Evolutionary conservation across 139 green algal species (phyloP).

Genomic region (Volvox africanus): DNA sequence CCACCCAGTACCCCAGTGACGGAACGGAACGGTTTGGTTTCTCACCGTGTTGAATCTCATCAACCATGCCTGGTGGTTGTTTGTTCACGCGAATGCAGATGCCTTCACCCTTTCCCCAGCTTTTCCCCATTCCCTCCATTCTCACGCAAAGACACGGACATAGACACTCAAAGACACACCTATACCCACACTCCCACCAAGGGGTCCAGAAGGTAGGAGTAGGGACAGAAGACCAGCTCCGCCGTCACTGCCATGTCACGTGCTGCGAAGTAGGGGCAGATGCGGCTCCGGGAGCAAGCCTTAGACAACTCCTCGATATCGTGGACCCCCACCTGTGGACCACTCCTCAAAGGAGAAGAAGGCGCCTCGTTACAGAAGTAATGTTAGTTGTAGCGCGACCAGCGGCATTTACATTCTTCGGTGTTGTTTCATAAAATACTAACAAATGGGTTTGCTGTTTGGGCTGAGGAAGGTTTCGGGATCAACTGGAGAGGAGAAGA

Average conservation of each 20-base stretch:
- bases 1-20: background rate
- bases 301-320: constrained; percentile 95
- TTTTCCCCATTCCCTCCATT: background rate
- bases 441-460: too few relatives aligned
- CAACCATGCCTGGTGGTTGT: too few relatives aligned
- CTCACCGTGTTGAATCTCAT: too few relatives aligned
- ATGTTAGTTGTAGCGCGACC: too few relatives aligned
- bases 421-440: too few relatives aligned
- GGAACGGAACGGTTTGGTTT: background rate
- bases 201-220: constrained; percentile 86
- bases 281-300: constrained; percentile 61
- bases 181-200: constrained; percentile 9
- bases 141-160: background rate
- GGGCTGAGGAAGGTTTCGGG: too few relatives aligned
- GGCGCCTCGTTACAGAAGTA: too few relatives aligned
- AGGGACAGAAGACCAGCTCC: constrained; percentile 96
- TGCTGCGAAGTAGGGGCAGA: constrained; percentile 92
- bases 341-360: too few relatives aligned
- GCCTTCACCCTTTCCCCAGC: background rate
- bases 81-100: too few relatives aligned
- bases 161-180: background rate
- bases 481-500: too few relatives aligned
- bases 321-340: constrained; percentile 67
- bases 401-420: too few relatives aligned
- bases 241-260: constrained; percentile 76